Evolutionary conservation across 345 rosid genomes (phyloP).

Genomic region (Kernera saxatilis): DNA sequence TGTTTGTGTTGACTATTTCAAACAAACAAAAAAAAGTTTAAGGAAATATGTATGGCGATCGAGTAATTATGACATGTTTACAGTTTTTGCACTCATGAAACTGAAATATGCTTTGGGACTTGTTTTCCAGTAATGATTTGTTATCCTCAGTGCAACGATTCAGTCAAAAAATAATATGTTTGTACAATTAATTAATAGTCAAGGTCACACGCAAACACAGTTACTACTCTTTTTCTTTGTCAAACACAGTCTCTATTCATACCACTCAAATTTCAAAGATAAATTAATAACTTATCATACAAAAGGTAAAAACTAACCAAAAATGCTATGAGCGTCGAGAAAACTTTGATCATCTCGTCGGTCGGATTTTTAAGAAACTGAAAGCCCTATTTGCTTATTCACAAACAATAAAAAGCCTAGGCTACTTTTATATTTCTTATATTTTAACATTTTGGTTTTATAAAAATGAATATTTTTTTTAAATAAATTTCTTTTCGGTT

Average conservation of each 20-base stretch:
- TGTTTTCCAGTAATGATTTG: conserved; percentile 50
- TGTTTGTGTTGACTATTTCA: conserved; percentile 7
- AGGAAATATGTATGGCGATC: conserved; percentile 7
- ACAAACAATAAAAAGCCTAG: background rate
- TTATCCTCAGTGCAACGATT: conserved; percentile 42
- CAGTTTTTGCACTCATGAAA: conserved; percentile 35
- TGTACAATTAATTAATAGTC: conserved; percentile 22
- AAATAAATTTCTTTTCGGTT: too few relatives aligned
- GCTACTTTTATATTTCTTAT: background rate
- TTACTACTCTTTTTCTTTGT: background rate
- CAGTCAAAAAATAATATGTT: conserved; percentile 8
- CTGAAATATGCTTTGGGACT: conserved; percentile 47
- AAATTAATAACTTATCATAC: background rate
- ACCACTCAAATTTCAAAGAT: background rate
- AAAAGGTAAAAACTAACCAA: background rate
- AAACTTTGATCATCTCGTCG: background rate
- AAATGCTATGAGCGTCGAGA: background rate
- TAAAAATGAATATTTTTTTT: too few relatives aligned
- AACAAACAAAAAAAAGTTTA: background rate
- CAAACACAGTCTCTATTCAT: background rate
- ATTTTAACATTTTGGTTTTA: background rate
- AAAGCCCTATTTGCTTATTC: background rate
- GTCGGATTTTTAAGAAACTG: background rate
- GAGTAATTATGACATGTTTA: conserved; percentile 27
- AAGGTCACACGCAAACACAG: conserved; percentile 26